These are phyloP conservation scores for Globisporangium okanoganense DNA, from an alignment of 352 stramenopile genomes.

Conservation along the genomic window DNA sequence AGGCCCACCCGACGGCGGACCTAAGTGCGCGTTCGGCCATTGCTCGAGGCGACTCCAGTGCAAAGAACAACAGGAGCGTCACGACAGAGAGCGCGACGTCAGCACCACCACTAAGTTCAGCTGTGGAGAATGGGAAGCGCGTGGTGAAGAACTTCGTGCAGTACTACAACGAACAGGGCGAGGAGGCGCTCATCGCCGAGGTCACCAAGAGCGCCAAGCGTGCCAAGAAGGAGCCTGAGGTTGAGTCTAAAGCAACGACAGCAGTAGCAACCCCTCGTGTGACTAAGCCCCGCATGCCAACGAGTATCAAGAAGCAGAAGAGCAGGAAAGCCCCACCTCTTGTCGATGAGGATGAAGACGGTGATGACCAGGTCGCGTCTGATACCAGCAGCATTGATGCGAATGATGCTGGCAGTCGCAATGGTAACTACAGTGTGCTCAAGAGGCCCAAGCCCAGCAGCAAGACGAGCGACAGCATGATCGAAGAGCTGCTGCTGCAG, in stretches of 20 bases:
- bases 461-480: background rate
- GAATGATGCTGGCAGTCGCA: no score
- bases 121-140: background rate
- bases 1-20: background rate
- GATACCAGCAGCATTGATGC: no score
- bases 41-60: background rate
- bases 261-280: background rate
- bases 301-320: background rate
- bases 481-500: constrained; percentile 2
- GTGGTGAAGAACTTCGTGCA: constrained; percentile 2
- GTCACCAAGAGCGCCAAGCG: background rate
- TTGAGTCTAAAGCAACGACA: background rate
- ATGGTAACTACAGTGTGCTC: background rate
- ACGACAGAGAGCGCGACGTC: background rate
- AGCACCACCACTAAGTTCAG: background rate
- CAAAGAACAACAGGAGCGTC: background rate
- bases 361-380: background rate
- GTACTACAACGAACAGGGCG: background rate
- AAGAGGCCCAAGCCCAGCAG: background rate
- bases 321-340: background rate
- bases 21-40: background rate
- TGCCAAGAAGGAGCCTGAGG: background rate
- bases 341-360: background rate
- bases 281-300: background rate
- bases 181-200: background rate